These are phyloP conservation scores for Fomitopsis pinicola DNA, from an alignment of 1,284 basidiomycete species.

Conservation along the genomic window DNA sequence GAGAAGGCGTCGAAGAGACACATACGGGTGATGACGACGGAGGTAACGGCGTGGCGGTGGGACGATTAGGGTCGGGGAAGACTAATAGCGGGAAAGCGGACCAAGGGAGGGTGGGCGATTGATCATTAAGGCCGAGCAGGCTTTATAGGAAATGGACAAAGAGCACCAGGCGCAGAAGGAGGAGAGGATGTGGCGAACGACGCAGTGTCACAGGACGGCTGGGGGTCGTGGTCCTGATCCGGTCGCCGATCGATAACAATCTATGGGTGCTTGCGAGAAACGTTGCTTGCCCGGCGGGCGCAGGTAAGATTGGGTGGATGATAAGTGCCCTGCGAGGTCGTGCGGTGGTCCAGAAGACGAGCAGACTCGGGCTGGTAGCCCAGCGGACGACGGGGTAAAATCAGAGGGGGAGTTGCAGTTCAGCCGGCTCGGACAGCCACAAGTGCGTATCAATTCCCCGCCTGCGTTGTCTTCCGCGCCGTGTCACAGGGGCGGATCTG, in stretches of 20 bases:
- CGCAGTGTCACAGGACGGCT: conserved; percentile 23
- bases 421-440: not conserved
- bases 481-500: conserved; percentile 3
- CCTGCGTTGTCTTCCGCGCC: not conserved
- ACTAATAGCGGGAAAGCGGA: not conserved
- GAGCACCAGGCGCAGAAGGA: conserved; percentile 19
- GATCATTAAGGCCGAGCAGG: conserved; percentile 10
- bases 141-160: conserved; percentile 18
- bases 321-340: conserved; percentile 8
- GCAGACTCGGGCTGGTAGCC: not conserved
- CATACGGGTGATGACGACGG: not conserved
- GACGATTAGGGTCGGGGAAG: not conserved
- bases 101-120: conserved; percentile 6
- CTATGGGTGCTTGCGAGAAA: conserved; percentile 7
- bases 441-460: not conserved
- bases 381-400: not conserved
- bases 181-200: conserved; percentile 12
- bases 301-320: conserved; percentile 14
- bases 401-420: not conserved
- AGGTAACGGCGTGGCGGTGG: not conserved
- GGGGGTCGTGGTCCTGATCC: conserved; percentile 19
- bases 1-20: not conserved
- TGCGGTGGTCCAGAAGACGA: conserved; percentile 11
- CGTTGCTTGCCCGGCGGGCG: conserved; percentile 5
- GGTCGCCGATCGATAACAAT: conserved; percentile 27